Evolutionary conservation across 176 grass and related monocot genomes (phyloP).

Genomic region (Areca catechu): DNA sequence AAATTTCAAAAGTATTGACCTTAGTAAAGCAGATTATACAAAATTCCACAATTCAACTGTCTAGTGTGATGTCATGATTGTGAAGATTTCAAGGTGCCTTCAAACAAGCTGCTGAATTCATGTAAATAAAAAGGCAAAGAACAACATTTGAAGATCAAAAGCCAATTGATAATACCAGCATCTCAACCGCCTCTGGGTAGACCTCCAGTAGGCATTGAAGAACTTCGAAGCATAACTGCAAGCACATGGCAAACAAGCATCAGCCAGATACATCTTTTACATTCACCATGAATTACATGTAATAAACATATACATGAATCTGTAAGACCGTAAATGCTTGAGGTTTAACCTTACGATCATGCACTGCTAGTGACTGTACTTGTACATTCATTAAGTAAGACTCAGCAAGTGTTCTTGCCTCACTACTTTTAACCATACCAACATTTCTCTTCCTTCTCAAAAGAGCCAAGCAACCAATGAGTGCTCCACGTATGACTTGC

Average conservation of each 20-base stretch:
- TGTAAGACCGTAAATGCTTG: not conserved
- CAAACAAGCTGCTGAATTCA: too few relatives aligned
- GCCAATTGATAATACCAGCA: conserved; percentile 41
- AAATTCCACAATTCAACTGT: too few relatives aligned
- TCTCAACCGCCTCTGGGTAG: conserved; percentile 47
- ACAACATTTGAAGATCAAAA: too few relatives aligned
- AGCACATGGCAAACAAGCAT: conserved; percentile 18
- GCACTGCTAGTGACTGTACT: conserved; percentile 60
- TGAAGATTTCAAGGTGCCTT: too few relatives aligned
- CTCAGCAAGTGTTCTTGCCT: conserved; percentile 59
- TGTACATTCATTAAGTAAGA: conserved; percentile 59
- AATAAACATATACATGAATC: conserved; percentile 16
- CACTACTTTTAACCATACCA: conserved; percentile 36
- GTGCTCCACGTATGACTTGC: conserved; percentile 63
- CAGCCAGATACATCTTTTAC: conserved; percentile 1
- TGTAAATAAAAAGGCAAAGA: too few relatives aligned
- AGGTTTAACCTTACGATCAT: conserved; percentile 69
- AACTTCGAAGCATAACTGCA: conserved; percentile 81
- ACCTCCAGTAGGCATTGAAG: conserved; percentile 50
- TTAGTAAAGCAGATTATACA: too few relatives aligned
- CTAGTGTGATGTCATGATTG: too few relatives aligned
- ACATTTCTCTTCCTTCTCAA: conserved; percentile 60
- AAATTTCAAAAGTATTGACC: too few relatives aligned
- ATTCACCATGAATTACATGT: conserved; percentile 10
- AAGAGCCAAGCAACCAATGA: conserved; percentile 71